Conservation (phyloP, 768 basidiomycete genomes). For the Tulasnella sp. region DNA sequence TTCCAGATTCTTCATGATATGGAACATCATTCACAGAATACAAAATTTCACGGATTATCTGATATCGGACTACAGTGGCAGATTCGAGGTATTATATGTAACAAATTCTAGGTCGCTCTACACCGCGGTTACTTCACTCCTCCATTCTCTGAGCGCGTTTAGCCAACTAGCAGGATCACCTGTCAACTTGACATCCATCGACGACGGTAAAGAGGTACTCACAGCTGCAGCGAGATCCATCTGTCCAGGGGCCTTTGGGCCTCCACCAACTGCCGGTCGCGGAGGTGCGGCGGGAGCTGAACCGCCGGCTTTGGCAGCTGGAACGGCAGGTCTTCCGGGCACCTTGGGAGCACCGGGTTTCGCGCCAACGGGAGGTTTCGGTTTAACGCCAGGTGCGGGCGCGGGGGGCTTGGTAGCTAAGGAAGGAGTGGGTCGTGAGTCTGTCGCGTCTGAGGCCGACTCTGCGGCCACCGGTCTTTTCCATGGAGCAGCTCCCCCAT, state of each 20-base stretch:
- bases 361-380: conserved; percentile 49
- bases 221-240: conserved; percentile 82
- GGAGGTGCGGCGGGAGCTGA: conserved; percentile 48
- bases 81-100: not conserved
- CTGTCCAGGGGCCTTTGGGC: conserved; percentile 49
- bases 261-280: conserved; percentile 39
- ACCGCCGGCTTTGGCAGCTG: not conserved
- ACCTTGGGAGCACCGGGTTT: conserved; percentile 49
- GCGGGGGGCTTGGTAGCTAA: conserved; percentile 51
- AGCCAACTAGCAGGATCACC: conserved; percentile 50
- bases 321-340: conserved; percentile 37
- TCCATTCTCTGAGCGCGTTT: conserved; percentile 57
- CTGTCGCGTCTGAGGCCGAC: conserved; percentile 37
- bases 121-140: not conserved
- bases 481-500: conserved; percentile 71
- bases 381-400: conserved; percentile 40
- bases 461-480: conserved; percentile 49
- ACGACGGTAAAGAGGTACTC: conserved; percentile 36
- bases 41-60: not conserved
- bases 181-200: not conserved
- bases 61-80: not conserved
- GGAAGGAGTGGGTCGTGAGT: conserved; percentile 54
- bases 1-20: too few species aligned
- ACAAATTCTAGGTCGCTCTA: not conserved
- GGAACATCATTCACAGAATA: too few species aligned